Percentiles rank a stretch among this genome's conserved stretches.
These are phyloP conservation scores for Effrenium voratum DNA, from an alignment of 73 alveolate species.

Conservation along the genomic window DNA sequence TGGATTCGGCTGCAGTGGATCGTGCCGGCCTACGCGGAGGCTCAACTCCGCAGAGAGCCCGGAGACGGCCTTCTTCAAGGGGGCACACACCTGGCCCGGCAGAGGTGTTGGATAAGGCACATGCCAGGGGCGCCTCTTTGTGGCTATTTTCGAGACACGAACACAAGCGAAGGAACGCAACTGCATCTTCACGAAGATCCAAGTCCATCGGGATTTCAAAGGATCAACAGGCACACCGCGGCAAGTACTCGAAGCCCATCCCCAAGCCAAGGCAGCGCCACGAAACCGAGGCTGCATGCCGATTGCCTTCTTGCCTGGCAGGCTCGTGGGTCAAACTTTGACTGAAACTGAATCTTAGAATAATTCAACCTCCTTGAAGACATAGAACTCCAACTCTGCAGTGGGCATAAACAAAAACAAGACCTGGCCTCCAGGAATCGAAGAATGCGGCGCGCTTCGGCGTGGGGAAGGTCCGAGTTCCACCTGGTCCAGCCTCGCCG, in stretches of 20 bases:
- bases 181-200: no score
- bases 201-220: no score
- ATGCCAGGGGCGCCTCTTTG: not conserved
- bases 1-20: no score
- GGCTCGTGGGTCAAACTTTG: no score
- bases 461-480: constrained; percentile 40
- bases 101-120: no score
- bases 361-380: no score
- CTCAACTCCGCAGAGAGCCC: constrained; percentile 73
- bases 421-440: constrained; percentile 55
- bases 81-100: constrained; percentile 42
- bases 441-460: constrained; percentile 48
- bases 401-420: not conserved
- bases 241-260: no score
- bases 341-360: no score
- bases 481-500: constrained; percentile 63
- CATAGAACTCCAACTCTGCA: not conserved
- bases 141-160: not conserved
- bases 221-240: no score
- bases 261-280: no score
- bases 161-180: not conserved
- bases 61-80: not conserved
- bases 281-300: no score
- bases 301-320: no score
- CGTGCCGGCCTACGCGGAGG: constrained; percentile 58